Base-by-base conservation (phyloP, 495 filamentous ascomycete genomes). In the Penicillium atrosanguineum region DNA sequence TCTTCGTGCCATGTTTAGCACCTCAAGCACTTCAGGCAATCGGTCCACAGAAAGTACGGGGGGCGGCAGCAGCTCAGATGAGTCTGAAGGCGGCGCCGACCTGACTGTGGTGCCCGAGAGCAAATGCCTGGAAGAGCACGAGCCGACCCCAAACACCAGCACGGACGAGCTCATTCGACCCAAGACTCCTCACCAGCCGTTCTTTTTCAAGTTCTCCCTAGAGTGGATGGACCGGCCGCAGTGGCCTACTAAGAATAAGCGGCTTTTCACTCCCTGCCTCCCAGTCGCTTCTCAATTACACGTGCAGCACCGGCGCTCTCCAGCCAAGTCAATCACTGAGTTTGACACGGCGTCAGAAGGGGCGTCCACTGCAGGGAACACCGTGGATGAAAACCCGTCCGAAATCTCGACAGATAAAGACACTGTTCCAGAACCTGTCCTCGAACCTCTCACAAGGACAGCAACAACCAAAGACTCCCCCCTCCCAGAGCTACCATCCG, bases 181-280 rank as follows among this genome's bases (percentile, higher is more conserved):
- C 29, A 73, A 69, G 46, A 69, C 62, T 18, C 64, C 67, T n/a
- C 83, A 86, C 56, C 85, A 85, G 46, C 76, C 75, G 15, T 87
- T 79, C 61, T 83, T 76, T 51, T 92, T 91, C 74, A 89, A 87
- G 57, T 91, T 92, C 67, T 89, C 87, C 0, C 73, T 91, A 19
- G 89, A 92, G 65, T 90, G 82, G 82, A 78, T 84, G 53, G 84
- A 85, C 44, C 77, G 79, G 46, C 79, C 77, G 7, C 74, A 79
- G 19, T 74, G 69, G 56, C 69, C 70, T 3, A 75, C 75, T 42
- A 73, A 78, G 48, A 80, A 87, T 60, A 79, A 83, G 54, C 80
- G 77, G 11, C 79, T 97, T 6, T 80, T 76, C 46, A 80, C 87
- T 7, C 91, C 94, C 0, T 82, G 87, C 29, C 79, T 97, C 2